Evolutionary conservation across 768 basidiomycete genomes (phyloP), one percentile per base, ranked within the genome.

Genomic region (Solioccasus polychromus): DNA sequence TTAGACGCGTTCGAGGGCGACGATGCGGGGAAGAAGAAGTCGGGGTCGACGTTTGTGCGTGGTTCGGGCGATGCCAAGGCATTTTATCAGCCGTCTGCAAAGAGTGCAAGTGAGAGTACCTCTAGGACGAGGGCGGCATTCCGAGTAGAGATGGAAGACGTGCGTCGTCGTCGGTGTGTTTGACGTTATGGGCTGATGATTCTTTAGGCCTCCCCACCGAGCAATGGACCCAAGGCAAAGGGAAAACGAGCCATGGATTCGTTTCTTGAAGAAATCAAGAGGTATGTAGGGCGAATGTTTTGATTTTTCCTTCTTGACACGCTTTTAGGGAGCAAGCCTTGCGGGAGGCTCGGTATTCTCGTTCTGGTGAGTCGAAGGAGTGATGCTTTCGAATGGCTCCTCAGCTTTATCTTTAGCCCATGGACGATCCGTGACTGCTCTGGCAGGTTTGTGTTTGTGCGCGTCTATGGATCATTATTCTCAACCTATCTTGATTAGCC

Each of bases 231-330:
- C 1, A 92, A 83, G 61, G 84, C 89, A 0, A 96, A 92, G 63
- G 96, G 96, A 3, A 96, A 92, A 63, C 81, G 95, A 40, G 92
- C 89, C 1, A 98, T 98, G 92, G 94, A 97, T 66, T 68, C 85
- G 2, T 99, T 98, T 63, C 72, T 99, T 40, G 93, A 96, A 58
- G 93, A 99, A 70, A 91, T 99, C 48, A 98, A 98, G 70, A 80
- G 80, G 95, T 88, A 37, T 18, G 72, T 51, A 5, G 25, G 15
- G 9, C n/a, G 6, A 8, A 42, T 19, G 20, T 2, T 20, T 47
- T 39, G 24, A 15, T 12, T 5, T 17, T 7, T 17, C 2, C 26
- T 20, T 22, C 48, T 41, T 59, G 44, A 52, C 26, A 23, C 9
- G 35, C 34, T 25, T 32, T n/a, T 56, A 97, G 95, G 63, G 95